Evolutionary conservation across 257 asterid genomes (phyloP), one percentile per base, ranked within the genome.

Genomic region (Nicotiana benthamiana): DNA sequence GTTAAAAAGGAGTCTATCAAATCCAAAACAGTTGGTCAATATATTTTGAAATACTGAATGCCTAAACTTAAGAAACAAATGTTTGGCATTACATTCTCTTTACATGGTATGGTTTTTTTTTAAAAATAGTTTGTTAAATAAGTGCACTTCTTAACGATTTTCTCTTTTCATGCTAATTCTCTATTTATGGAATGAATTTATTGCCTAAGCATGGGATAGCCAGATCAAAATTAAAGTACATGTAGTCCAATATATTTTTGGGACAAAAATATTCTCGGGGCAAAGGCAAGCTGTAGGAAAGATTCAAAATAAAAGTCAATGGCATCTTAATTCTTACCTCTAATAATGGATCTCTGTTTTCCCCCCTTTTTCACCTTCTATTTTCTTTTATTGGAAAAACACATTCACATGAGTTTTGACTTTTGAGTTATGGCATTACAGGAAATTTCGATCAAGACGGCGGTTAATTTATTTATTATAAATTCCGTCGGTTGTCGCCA

Each of bases 401-500:
- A 46, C 7, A n/a, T 24, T 72, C 78, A 72, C 61, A 9, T 72
- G 78, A 72, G 16, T 72, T 13, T 46, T 46, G 78, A 72, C 24
- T 24, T 46, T 46, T 13, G 40, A 72, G 78, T 43, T 43, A 46
- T 46, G 15, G 8, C 16, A 24, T 46, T 15, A 61, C 36, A 24
- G 66, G 26, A 61, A 24, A 61, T 22, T 72, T 12, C 1, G 78
- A 61, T 24, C 61, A 48, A 46, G 13, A 13, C 6, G 78, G 60
- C 16, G 40, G 78, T 72, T 46, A 46, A 13, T 72, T 46, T 46
- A 72, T 72, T 72, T n/a, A 22, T 20, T 3, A 16, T 72, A 72
- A 3, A 20, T 81, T n/a, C 24, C 9, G 87, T 77, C 80, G 84
- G 82, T 75, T 66, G 76, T 63, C 57, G 16, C 48, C 16, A 72